Evolutionary conservation across 202 grass and related monocot species (phyloP).

Genomic region (Sporobolus alterniflorus): DNA sequence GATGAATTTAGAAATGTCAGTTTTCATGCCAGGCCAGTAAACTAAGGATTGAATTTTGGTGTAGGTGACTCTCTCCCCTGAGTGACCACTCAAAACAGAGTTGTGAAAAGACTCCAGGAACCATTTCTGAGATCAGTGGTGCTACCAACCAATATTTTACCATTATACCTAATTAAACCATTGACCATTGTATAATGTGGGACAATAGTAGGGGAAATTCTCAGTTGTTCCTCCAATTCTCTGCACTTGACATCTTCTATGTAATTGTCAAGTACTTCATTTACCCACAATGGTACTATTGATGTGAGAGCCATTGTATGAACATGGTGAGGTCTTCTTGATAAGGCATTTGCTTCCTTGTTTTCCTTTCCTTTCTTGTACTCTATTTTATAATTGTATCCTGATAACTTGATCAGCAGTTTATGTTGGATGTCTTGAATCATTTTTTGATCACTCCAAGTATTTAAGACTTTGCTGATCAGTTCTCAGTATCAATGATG

Average conservation of each 20-base stretch:
- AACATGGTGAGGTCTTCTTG: rapidly evolving
- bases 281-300: neutral
- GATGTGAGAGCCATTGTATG: neutral
- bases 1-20: neutral
- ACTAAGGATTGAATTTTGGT: neutral
- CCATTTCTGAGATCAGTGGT: neutral
- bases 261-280: neutral
- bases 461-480: neutral
- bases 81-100: neutral
- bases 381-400: neutral
- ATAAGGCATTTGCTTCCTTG: neutral
- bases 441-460: neutral
- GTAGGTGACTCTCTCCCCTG: neutral
- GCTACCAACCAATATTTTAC: neutral
- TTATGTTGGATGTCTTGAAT: neutral
- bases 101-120: neutral
- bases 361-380: neutral
- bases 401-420: neutral
- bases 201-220: too few species aligned
- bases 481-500: neutral
- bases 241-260: neutral
- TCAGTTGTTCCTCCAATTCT: neutral
- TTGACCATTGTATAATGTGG: too few species aligned
- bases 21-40: neutral
- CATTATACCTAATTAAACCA: too few species aligned